phyloP scores from a whole-genome alignment of 306 rosid species.

The Rosa rugosa region DNA sequence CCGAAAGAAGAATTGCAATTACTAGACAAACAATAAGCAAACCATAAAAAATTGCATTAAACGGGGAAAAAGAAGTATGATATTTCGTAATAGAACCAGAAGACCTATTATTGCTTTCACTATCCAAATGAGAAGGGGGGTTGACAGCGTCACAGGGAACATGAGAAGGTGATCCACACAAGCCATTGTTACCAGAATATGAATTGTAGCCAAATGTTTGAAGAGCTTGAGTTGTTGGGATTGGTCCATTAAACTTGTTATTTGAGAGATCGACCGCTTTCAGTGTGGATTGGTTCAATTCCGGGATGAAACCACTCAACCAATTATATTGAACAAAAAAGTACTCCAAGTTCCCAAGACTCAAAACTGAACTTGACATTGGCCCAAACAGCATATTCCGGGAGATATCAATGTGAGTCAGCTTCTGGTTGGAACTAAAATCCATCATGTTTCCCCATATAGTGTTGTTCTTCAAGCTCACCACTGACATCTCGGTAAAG shows the following conservation, averaged over 20 bases:
- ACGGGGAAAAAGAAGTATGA: background rate
- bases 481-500: conserved; percentile 33
- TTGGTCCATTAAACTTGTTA: conserved; percentile 39
- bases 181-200: conserved; percentile 33
- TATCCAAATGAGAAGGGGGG: background rate
- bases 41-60: conserved; percentile 12
- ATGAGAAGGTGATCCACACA: conserved; percentile 36
- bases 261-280: conserved; percentile 43
- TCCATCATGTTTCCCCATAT: conserved; percentile 31
- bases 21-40: conserved; percentile 39
- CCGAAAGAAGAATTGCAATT: conserved; percentile 39
- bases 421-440: conserved; percentile 32
- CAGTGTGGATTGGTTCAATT: conserved; percentile 37
- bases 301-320: conserved; percentile 43
- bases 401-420: conserved; percentile 43
- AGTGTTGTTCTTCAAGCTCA: conserved; percentile 50
- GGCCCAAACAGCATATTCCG: conserved; percentile 30
- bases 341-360: conserved; percentile 31
- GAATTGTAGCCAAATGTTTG: conserved; percentile 27
- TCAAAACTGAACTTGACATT: conserved; percentile 32
- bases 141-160: background rate
- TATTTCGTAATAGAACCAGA: background rate
- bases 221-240: conserved; percentile 38
- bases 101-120: background rate
- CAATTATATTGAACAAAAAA: conserved; percentile 41